Evolutionary conservation across 2,329 filamentous ascomycete species (phyloP).

Genomic region (Fusarium sp.): DNA sequence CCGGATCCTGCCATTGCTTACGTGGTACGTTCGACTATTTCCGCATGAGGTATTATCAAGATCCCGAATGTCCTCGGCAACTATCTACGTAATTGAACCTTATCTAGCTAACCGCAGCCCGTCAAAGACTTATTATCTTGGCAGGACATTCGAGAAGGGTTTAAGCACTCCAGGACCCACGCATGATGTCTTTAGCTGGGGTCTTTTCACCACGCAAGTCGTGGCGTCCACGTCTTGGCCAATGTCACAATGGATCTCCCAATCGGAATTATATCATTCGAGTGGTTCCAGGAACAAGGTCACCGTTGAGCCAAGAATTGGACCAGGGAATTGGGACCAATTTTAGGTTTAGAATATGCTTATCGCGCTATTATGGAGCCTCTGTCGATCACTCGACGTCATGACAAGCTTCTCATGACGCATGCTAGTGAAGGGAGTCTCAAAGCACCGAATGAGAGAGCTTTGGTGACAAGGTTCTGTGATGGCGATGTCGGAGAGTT

Average conservation of each 20-base stretch:
- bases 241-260: constrained; percentile 15
- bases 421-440: not conserved
- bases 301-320: not conserved
- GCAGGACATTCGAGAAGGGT: not conserved
- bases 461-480: constrained; percentile 2
- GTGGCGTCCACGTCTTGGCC: constrained; percentile 16
- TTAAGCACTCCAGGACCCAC: not conserved
- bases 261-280: not conserved
- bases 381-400: constrained; percentile 38
- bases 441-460: constrained; percentile 13
- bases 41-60: not conserved
- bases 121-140: not conserved
- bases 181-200: constrained; percentile 31
- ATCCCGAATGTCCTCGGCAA: too few relatives aligned
- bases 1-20: not conserved
- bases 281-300: constrained; percentile 13
- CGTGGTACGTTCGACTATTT: not conserved
- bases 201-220: not conserved
- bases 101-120: not conserved
- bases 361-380: constrained; percentile 30
- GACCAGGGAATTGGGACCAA: constrained; percentile 6
- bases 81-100: not conserved
- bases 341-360: constrained; percentile 42
- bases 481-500: not conserved
- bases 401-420: constrained; percentile 36